A percentile compares a stretch with the other conserved stretches of the same genome.
Conservation (phyloP, 176 grass and related monocot genomes). For the Musa beccarii region DNA sequence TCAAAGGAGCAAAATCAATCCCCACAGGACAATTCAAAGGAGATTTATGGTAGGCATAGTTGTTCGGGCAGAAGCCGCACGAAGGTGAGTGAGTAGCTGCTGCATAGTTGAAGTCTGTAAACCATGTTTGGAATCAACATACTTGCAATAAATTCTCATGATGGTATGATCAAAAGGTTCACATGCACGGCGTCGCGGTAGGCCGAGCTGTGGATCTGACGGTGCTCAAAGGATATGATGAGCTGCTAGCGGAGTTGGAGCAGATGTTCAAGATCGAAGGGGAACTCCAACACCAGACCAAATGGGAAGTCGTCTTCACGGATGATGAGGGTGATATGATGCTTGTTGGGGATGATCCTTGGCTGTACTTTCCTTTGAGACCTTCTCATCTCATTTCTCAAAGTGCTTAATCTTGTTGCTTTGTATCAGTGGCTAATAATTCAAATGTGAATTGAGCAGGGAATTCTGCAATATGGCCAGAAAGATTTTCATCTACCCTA, state of each 20-base stretch:
- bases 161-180: not conserved
- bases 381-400: not conserved
- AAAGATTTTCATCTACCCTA: constrained; percentile 54
- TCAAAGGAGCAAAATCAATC: constrained; percentile 2
- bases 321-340: constrained; percentile 24
- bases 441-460: constrained; percentile 22
- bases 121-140: not conserved
- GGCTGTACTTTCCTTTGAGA: not conserved
- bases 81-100: not conserved
- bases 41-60: not conserved
- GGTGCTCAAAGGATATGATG: not conserved
- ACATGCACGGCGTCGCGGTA: constrained; percentile 20
- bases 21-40: not conserved
- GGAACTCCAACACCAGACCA: constrained; percentile 6
- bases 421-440: not conserved
- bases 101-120: not conserved
- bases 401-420: not conserved
- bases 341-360: constrained; percentile 12
- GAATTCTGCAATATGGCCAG: constrained; percentile 44
- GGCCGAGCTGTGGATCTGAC: constrained; percentile 22
- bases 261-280: constrained; percentile 20
- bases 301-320: constrained; percentile 16
- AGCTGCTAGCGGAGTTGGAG: constrained; percentile 10
- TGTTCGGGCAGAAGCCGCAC: constrained; percentile 9
- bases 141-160: no score